Percentiles rank a stretch among this genome's conserved stretches.
Evolutionary conservation across 495 filamentous ascomycete species (phyloP).

Genomic region (Pyrenula aspistea): DNA sequence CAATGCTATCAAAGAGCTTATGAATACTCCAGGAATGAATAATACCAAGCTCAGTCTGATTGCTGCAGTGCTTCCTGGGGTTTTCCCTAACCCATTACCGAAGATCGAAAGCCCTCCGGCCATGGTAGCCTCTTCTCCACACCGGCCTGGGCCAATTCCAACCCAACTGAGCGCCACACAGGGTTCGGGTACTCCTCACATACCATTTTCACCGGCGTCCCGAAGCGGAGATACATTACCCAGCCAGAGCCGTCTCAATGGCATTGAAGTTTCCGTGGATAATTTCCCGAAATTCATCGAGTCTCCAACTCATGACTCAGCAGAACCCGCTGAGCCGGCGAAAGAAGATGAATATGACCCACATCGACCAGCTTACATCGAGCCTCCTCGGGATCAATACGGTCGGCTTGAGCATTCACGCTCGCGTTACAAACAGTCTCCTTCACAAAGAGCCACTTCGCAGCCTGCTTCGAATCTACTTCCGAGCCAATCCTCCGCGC

Average conservation of each 20-base stretch:
- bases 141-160: neutral
- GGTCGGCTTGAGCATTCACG: neutral
- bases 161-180: neutral
- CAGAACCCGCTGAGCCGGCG: constrained; percentile 8
- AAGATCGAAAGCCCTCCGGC: constrained; percentile 6
- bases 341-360: constrained; percentile 33
- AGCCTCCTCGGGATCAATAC: neutral
- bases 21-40: constrained; percentile 39
- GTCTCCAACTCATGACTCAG: neutral
- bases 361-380: constrained; percentile 15
- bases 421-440: neutral
- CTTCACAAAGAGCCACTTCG: neutral
- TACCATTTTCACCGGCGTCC: neutral
- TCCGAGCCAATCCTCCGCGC: constrained; percentile 1
- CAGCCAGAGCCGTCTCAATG: neutral
- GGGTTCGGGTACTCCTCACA: neutral
- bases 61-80: constrained; percentile 41
- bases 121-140: neutral
- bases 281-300: constrained; percentile 1
- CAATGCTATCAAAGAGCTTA: constrained; percentile 31
- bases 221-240: neutral
- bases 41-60: constrained; percentile 41
- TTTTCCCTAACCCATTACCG: constrained; percentile 17
- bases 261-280: neutral
- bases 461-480: constrained; percentile 8